phyloP scores from a whole-genome alignment of 2,329 filamentous ascomycete genomes.

The Paecilomyces formosus region DNA sequence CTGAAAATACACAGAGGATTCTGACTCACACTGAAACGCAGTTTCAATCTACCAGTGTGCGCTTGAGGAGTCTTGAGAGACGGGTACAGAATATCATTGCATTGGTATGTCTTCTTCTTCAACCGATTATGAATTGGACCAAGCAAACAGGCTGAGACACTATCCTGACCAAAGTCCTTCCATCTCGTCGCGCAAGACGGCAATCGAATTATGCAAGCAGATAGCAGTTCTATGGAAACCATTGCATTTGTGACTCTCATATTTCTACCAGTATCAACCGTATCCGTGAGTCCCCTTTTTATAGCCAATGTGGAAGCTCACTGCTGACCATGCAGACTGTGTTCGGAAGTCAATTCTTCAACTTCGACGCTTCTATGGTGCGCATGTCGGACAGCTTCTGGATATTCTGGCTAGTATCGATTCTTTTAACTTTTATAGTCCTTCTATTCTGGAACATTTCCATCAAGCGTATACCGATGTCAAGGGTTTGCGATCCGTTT shows the following conservation, averaged over 20 bases:
- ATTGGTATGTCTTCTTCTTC: background rate
- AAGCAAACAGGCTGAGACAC: no score
- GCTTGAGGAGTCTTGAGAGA: background rate
- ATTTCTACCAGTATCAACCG: background rate
- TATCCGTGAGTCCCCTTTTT: background rate
- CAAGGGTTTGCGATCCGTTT: no score
- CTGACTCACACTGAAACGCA: background rate
- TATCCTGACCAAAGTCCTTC: background rate
- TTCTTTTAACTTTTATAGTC: no score
- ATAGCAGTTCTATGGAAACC: background rate
- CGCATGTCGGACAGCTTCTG: no score
- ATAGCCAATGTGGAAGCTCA: no score
- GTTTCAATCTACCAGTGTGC: background rate
- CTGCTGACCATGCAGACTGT: background rate
- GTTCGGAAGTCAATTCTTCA: background rate
- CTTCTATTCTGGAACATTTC: no score
- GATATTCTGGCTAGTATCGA: no score
- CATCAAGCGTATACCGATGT: no score
- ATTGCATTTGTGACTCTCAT: background rate
- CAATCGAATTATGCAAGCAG: background rate
- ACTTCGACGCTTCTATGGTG: background rate
- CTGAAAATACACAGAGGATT: background rate
- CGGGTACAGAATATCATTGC: background rate
- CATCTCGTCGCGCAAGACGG: background rate
- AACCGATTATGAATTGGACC: no score